Conservation (phyloP, 2,329 filamentous ascomycete species). For the Xylaria digitata region DNA sequence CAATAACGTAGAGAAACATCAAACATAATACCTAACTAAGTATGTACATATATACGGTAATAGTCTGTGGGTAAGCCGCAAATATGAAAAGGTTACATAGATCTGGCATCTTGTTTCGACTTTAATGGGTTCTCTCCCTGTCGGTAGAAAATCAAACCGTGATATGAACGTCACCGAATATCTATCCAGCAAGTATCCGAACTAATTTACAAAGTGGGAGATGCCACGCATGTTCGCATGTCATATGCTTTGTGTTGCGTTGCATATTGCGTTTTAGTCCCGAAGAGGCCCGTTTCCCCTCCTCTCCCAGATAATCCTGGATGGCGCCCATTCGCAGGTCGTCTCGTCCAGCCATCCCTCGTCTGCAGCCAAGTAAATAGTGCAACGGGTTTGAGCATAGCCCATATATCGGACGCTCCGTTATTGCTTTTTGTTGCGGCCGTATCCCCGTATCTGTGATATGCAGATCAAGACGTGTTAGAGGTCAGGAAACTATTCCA, state of each 20-base stretch:
- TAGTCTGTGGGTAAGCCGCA: not conserved
- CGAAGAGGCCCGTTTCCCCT: not conserved
- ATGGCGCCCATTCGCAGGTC: not conserved
- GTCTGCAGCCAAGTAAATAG: constrained; percentile 2
- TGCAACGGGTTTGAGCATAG: not conserved
- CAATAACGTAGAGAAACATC: not conserved
- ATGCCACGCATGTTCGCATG: not conserved
- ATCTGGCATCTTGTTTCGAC: not conserved
- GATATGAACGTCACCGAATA: no score
- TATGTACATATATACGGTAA: not conserved
- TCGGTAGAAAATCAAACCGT: no score
- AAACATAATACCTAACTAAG: not conserved
- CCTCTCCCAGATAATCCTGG: not conserved
- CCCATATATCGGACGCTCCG: not conserved
- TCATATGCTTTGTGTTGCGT: not conserved
- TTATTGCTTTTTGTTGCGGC: constrained; percentile 3
- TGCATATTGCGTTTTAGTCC: not conserved
- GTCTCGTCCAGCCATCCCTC: not conserved
- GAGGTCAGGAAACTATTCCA: not conserved
- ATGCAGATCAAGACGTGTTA: not conserved
- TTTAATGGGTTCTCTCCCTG: no score
- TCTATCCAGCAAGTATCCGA: not conserved
- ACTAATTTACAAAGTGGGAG: not conserved
- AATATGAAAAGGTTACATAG: not conserved
- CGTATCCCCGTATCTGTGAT: constrained; percentile 2